These are phyloP conservation scores for barley (Hordeum vulgare) DNA, from an alignment of 176 grass and related monocot species.

Conservation along the genomic window DNA sequence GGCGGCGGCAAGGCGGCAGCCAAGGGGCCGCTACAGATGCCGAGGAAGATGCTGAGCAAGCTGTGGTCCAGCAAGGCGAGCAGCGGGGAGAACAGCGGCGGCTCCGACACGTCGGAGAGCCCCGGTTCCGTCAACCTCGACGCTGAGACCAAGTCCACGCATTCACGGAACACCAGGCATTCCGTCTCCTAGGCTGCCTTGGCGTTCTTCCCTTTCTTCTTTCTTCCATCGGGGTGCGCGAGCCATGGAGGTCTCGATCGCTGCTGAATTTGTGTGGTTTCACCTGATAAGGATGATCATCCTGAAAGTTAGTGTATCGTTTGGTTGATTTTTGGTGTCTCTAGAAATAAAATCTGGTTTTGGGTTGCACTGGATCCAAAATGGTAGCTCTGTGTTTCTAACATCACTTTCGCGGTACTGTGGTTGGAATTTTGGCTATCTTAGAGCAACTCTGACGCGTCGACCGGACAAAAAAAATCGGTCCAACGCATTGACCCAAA, in stretches of 20 bases:
- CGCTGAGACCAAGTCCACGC: conserved; percentile 65
- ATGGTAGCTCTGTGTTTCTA: too few species aligned
- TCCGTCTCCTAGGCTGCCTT: conserved; percentile 49
- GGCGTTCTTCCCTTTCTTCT: background rate
- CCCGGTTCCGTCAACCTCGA: conserved; percentile 70
- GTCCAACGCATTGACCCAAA: too few species aligned
- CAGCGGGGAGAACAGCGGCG: conserved; percentile 55
- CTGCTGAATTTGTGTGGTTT: background rate
- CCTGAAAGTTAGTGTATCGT: background rate
- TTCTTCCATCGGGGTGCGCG: background rate
- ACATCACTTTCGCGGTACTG: too few species aligned
- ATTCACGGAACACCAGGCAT: conserved; percentile 56
- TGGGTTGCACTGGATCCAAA: too few species aligned
- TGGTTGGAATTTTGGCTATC: too few species aligned
- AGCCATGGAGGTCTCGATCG: background rate
- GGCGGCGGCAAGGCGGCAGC: background rate
- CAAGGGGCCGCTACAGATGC: conserved; percentile 45
- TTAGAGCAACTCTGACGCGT: too few species aligned
- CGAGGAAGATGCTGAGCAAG: conserved; percentile 81
- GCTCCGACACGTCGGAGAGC: conserved; percentile 87
- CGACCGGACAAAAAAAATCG: too few species aligned
- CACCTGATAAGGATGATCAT: background rate
- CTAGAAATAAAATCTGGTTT: background rate
- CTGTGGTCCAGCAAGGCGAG: conserved; percentile 74
- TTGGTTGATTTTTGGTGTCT: background rate